Evolutionary conservation across 331 rosid genomes (phyloP).

Genomic region (Acacia pycnantha): DNA sequence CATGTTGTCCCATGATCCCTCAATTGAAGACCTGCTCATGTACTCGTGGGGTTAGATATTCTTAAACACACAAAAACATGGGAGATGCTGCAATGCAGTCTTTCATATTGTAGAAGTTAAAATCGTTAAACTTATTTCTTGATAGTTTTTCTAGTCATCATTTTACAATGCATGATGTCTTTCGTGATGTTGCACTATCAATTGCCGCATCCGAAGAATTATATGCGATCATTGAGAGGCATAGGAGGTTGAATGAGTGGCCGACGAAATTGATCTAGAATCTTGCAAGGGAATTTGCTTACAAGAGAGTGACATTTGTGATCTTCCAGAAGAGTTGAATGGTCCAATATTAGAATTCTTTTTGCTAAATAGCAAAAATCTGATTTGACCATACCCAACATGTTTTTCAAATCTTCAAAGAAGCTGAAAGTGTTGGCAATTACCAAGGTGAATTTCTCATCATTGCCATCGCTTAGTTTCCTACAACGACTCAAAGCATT

Average conservation of each 20-base stretch:
- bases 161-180: constrained; percentile 15
- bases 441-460: not conserved
- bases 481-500: too few species aligned
- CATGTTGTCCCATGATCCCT: not conserved
- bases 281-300: not conserved
- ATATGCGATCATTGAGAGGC: not conserved
- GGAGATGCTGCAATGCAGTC: not conserved
- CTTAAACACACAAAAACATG: not conserved
- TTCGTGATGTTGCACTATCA: not conserved
- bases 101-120: not conserved
- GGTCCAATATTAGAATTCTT: not conserved
- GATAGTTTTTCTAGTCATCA: not conserved
- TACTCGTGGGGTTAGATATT: constrained; percentile 17
- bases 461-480: not conserved
- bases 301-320: not conserved
- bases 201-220: not conserved
- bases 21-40: constrained; percentile 7
- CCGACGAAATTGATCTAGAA: not conserved
- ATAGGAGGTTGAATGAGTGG: not conserved
- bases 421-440: not conserved
- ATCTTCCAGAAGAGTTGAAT: not conserved
- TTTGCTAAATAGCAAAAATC: fast-evolving
- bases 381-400: not conserved
- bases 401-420: not conserved
- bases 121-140: not conserved